Conservation (phyloP, 192 early-diverging fungal species). For the Podila clonocystis region DNA sequence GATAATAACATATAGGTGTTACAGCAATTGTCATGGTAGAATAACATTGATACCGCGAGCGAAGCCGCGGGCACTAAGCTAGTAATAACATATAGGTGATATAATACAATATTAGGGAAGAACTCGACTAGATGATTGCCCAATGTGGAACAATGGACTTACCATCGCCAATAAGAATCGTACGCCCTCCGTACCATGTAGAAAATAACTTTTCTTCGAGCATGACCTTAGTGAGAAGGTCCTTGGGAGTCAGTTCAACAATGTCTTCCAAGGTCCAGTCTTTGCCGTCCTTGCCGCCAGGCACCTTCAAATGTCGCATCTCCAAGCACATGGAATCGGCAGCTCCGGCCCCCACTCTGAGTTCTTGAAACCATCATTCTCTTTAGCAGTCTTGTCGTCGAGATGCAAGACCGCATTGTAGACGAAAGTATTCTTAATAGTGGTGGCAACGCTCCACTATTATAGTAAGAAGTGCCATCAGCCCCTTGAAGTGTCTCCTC, state of each 20-base stretch:
- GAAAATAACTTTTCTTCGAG: constrained; percentile 40
- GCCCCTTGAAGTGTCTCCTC: too few relatives aligned
- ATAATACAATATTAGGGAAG: too few relatives aligned
- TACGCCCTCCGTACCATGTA: constrained; percentile 26
- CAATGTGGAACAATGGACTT: too few relatives aligned
- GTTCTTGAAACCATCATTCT: constrained; percentile 8
- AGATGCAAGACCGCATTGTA: constrained; percentile 7
- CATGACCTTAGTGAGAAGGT: constrained; percentile 22
- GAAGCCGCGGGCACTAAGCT: too few relatives aligned
- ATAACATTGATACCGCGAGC: too few relatives aligned
- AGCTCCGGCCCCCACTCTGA: constrained; percentile 1
- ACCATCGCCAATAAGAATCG: constrained; percentile 30
- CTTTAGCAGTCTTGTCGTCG: not conserved
- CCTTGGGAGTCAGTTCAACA: constrained; percentile 18
- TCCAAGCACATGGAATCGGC: not conserved
- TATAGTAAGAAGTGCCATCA: too few relatives aligned
- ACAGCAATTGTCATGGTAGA: too few relatives aligned
- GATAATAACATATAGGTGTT: too few relatives aligned
- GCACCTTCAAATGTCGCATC: not conserved
- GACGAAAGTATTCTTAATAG: constrained; percentile 13
- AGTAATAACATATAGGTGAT: too few relatives aligned
- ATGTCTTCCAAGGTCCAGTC: constrained; percentile 17
- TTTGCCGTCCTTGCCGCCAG: not conserved
- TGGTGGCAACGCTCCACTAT: constrained; percentile 20
- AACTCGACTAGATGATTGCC: too few relatives aligned